Evolutionary conservation across 768 basidiomycete genomes (phyloP).

Genomic region (Pleurotus eryngii): DNA sequence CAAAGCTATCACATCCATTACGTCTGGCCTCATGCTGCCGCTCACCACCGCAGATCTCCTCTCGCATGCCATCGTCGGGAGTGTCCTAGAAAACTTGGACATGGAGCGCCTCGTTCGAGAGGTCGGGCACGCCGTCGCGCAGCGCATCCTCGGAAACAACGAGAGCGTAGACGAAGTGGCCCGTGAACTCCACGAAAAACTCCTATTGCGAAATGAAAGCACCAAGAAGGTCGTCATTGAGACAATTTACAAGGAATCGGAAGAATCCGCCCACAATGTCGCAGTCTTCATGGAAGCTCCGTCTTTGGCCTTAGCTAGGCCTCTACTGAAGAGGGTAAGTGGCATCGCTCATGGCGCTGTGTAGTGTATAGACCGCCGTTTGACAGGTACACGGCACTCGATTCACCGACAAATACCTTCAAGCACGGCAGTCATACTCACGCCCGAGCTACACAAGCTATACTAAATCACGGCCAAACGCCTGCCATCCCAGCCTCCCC

Average conservation of each 20-base stretch:
- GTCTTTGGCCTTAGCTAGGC: slow-evolving; percentile 69
- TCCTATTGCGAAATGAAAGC: slow-evolving; percentile 89
- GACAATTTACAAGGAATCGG: slow-evolving; percentile 91
- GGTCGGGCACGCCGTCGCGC: slow-evolving; percentile 90
- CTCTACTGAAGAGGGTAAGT: slow-evolving; percentile 74
- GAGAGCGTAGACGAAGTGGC: slow-evolving; percentile 98
- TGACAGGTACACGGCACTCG: slow-evolving; percentile 86
- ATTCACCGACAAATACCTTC: slow-evolving; percentile 95
- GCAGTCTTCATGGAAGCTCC: slow-evolving; percentile 74
- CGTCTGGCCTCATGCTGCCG: slow-evolving; percentile 94
- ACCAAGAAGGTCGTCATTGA: slow-evolving; percentile 97
- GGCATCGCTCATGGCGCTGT: no score
- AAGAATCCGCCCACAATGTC: slow-evolving; percentile 89
- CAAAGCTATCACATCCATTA: slow-evolving; percentile 87
- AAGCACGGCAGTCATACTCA: slow-evolving; percentile 58
- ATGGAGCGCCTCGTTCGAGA: slow-evolving; percentile 96
- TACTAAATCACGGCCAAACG: slow-evolving; percentile 21
- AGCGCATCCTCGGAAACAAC: slow-evolving; percentile 87
- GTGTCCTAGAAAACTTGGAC: slow-evolving; percentile 95
- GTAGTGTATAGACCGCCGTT: not conserved
- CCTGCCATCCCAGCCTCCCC: slow-evolving; percentile 37
- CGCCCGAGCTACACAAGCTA: slow-evolving; percentile 53
- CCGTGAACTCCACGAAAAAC: slow-evolving; percentile 86
- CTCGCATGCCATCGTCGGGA: slow-evolving; percentile 93
- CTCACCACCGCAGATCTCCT: slow-evolving; percentile 93